Evolutionary conservation across 1,284 basidiomycete genomes (phyloP).

Genomic region (Laetiporus sulphureus): DNA sequence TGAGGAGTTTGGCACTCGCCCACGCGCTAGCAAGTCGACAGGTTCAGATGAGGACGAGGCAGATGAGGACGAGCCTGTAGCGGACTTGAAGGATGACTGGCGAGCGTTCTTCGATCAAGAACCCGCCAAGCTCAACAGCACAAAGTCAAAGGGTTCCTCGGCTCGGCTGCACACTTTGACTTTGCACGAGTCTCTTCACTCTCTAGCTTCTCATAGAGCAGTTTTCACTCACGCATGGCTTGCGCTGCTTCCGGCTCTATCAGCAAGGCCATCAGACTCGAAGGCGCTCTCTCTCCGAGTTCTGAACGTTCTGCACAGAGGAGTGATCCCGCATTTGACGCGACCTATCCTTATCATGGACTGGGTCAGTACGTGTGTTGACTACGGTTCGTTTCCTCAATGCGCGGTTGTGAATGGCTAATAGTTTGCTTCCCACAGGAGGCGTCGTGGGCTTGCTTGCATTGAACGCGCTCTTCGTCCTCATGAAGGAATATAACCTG

Average conservation of each 20-base stretch:
- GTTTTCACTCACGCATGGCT: constrained; percentile 81
- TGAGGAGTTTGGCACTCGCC: constrained; percentile 58
- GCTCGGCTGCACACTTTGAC: constrained; percentile 58
- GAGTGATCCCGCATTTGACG: constrained; percentile 81
- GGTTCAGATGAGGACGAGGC: constrained; percentile 26
- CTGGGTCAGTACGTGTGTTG: constrained; percentile 87
- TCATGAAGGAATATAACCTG: constrained; percentile 95
- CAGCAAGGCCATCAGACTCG: constrained; percentile 29
- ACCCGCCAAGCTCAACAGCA: constrained; percentile 26
- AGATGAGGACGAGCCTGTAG: constrained; percentile 31
- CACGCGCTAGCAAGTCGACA: constrained; percentile 32
- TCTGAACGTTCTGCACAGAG: constrained; percentile 77
- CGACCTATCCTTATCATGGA: constrained; percentile 85
- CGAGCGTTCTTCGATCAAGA: constrained; percentile 74
- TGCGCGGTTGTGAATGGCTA: too few species aligned
- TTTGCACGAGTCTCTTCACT: constrained; percentile 70
- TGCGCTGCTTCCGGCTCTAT: constrained; percentile 56
- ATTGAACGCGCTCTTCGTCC: constrained; percentile 85
- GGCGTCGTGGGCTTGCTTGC: constrained; percentile 87
- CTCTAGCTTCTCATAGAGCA: constrained; percentile 65
- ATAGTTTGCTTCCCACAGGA: too few species aligned
- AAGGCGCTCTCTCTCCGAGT: constrained; percentile 51
- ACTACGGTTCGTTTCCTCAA: constrained; percentile 69
- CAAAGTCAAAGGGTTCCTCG: constrained; percentile 28
- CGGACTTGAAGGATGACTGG: constrained; percentile 59